Evolutionary conservation across 2,329 filamentous ascomycete genomes (phyloP).

Genomic region (Cladophialophora yegresii): DNA sequence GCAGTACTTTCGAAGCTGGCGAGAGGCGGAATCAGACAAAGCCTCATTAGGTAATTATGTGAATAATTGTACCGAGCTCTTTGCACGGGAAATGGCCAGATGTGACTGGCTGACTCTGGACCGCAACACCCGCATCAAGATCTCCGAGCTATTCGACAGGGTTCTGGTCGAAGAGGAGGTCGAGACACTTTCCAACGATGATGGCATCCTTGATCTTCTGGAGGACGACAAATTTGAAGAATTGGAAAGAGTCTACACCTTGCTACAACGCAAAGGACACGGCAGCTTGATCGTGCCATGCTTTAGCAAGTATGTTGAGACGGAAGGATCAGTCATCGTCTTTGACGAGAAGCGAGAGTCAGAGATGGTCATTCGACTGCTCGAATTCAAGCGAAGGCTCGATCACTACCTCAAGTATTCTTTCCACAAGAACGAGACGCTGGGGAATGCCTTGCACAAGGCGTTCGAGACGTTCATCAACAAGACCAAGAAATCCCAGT

Average conservation of each 20-base stretch:
- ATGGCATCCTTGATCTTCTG: constrained; percentile 71
- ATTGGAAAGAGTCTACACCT: constrained; percentile 73
- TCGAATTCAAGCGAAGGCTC: constrained; percentile 76
- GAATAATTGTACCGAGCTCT: constrained; percentile 65
- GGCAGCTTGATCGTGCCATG: constrained; percentile 69
- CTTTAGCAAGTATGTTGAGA: constrained; percentile 77
- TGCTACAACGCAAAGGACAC: constrained; percentile 72
- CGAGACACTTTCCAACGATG: constrained; percentile 64
- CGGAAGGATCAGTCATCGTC: constrained; percentile 74
- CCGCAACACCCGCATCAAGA: constrained; percentile 73
- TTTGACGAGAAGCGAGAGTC: constrained; percentile 73
- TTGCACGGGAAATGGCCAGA: constrained; percentile 70
- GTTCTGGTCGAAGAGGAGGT: constrained; percentile 71
- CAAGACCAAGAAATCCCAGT: constrained; percentile 69
- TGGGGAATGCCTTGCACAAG: constrained; percentile 77
- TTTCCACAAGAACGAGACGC: constrained; percentile 74
- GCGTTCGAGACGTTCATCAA: constrained; percentile 92
- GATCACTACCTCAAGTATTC: constrained; percentile 75
- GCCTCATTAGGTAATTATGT: constrained; percentile 74
- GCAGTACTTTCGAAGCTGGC: constrained; percentile 69
- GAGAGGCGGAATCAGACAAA: constrained; percentile 63
- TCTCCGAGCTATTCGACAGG: constrained; percentile 72
- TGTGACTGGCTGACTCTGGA: constrained; percentile 83
- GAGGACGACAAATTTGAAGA: constrained; percentile 68
- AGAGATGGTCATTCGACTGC: constrained; percentile 80